Percentiles rank a stretch among this genome's conserved stretches.
Evolutionary conservation across 1,284 basidiomycete genomes (phyloP).

Genomic region (Marasmius oreades): DNA sequence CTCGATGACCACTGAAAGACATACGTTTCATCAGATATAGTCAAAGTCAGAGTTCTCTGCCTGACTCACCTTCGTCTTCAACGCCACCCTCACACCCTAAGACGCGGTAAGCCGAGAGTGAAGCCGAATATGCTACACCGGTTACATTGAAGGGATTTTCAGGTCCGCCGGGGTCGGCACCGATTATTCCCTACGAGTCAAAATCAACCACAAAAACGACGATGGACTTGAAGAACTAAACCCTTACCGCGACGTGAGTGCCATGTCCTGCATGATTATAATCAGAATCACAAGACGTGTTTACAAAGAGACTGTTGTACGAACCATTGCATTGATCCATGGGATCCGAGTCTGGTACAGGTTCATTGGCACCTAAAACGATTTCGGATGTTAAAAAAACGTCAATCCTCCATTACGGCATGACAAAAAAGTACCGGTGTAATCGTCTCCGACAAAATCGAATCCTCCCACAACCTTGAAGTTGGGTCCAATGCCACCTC

Average conservation of each 20-base stretch:
- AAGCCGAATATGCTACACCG: neutral
- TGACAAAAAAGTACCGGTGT: too few relatives aligned
- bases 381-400: too few relatives aligned
- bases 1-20: neutral
- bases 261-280: too few relatives aligned
- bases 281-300: too few relatives aligned
- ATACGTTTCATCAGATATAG: too few relatives aligned
- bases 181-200: slow-evolving; percentile 1
- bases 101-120: neutral
- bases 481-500: neutral
- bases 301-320: neutral
- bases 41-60: too few relatives aligned
- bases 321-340: neutral
- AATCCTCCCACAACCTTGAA: neutral
- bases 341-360: neutral
- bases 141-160: neutral
- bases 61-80: neutral
- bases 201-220: too few relatives aligned
- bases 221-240: too few relatives aligned
- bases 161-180: neutral
- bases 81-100: neutral
- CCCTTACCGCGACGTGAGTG: neutral
- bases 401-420: too few relatives aligned
- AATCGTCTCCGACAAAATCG: neutral
- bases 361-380: neutral